phyloP scores from a whole-genome alignment of 495 filamentous ascomycete genomes.

The Lasiosphaeris hirsuta region DNA sequence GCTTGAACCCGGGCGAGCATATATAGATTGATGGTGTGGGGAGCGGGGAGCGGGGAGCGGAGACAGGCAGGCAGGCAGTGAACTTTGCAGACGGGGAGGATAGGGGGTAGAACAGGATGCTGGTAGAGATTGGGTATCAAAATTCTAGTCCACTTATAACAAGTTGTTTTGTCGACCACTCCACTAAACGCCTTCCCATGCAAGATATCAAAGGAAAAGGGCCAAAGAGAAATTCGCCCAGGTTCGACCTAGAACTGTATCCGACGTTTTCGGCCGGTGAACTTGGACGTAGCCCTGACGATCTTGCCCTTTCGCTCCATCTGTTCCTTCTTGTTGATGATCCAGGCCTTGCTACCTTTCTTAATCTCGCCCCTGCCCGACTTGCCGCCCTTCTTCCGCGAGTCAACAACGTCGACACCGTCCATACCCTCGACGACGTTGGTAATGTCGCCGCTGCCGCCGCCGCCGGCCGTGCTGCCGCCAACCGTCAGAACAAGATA shows the following conservation, averaged over 20 bases:
- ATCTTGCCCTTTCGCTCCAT: conserved; percentile 92
- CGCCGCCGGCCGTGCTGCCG: conserved; percentile 62
- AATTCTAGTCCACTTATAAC: background rate
- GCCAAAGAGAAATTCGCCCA: background rate
- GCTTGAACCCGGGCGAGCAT: conserved; percentile 77
- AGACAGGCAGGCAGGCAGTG: background rate
- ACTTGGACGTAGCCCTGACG: conserved; percentile 85
- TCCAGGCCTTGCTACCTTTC: conserved; percentile 88
- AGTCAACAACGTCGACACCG: conserved; percentile 78
- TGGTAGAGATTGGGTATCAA: conserved; percentile 22
- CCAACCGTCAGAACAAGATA: conserved; percentile 95
- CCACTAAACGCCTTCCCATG: conserved; percentile 19
- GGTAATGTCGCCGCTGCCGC: conserved; percentile 71
- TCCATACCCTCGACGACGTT: conserved; percentile 83
- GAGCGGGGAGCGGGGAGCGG: background rate
- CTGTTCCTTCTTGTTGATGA: conserved; percentile 91
- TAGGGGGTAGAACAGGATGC: background rate
- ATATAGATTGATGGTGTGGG: conserved; percentile 56
- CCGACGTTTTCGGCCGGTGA: conserved; percentile 85
- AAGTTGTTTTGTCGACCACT: background rate
- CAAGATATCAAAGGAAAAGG: background rate
- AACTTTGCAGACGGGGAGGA: background rate
- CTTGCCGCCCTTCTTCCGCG: conserved; percentile 52
- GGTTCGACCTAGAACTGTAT: conserved; percentile 39
- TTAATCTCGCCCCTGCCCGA: conserved; percentile 50